phyloP scores from a whole-genome alignment of 805 yeast genomes.

The Schizosaccharomyces octosporus region DNA sequence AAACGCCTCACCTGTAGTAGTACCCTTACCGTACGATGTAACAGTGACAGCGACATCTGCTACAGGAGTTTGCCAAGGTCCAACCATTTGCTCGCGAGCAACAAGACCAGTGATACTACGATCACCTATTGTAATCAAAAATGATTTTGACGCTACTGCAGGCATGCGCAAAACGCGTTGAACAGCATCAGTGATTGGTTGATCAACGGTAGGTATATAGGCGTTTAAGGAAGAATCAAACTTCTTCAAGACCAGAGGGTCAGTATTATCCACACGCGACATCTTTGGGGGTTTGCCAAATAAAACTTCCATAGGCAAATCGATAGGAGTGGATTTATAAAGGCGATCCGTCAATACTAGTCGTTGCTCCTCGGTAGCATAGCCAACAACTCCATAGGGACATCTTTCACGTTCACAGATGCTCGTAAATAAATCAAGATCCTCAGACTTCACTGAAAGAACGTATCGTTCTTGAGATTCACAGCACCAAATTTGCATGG shows the following conservation, averaged over 20 bases:
- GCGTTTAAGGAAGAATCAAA: slow-evolving; percentile 13
- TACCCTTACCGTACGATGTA: slow-evolving; percentile 56
- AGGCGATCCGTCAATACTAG: slow-evolving; percentile 58
- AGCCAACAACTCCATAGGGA: slow-evolving; percentile 85
- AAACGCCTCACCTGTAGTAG: slow-evolving; percentile 85
- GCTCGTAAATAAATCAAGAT: slow-evolving; percentile 41
- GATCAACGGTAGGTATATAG: slow-evolving; percentile 5
- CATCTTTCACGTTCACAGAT: slow-evolving; percentile 91
- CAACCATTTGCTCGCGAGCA: slow-evolving; percentile 95
- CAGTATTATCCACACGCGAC: slow-evolving; percentile 50
- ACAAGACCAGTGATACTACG: slow-evolving; percentile 91
- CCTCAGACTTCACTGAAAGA: slow-evolving; percentile 63
- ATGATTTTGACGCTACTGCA: slow-evolving; percentile 81
- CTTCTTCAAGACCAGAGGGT: slow-evolving; percentile 23
- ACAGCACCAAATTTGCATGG: slow-evolving; percentile 99
- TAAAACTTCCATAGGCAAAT: slow-evolving; percentile 77
- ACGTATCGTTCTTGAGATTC: slow-evolving; percentile 98
- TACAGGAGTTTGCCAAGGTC: slow-evolving; percentile 98
- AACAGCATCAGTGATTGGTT: slow-evolving; percentile 35
- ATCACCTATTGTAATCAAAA: slow-evolving; percentile 93
- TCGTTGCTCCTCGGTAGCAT: slow-evolving; percentile 69
- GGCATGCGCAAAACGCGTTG: slow-evolving; percentile 71
- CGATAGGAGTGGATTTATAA: slow-evolving; percentile 68
- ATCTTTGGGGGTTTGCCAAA: slow-evolving; percentile 95
- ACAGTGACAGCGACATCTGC: slow-evolving; percentile 94